Evolutionary conservation across 768 basidiomycete genomes (phyloP), one percentile per base, ranked within the genome.

Genomic region (Auricularia sp.): DNA sequence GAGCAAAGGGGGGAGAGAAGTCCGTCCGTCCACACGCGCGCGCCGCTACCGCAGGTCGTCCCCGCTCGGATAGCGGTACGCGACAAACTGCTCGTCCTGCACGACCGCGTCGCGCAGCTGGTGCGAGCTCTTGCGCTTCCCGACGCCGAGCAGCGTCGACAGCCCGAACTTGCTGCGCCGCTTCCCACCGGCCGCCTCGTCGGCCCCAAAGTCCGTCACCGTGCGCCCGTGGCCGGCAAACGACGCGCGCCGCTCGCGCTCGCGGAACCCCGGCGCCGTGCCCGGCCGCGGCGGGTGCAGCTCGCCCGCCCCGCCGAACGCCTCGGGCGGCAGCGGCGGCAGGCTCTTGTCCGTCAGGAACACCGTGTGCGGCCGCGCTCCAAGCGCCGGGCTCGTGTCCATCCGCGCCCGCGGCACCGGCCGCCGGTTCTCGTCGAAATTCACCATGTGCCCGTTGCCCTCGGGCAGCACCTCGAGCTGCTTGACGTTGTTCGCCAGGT

Each of bases 1-100:
- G 34, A 35, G 56, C 33, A 34, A 23, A 34, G 56, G 56, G 34
- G 6, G 33, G 56, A 5, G 23, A 34, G 18, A 29, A 56, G 16
- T 11, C 21, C 12, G 54, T 18, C 11, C 29, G 29, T 21, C 8
- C 23, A 10, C 23, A 10, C 23, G 56, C 11, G 21, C 11, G 23
- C 21, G 8, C 23, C 56, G 56, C 4, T 29, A 59, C 14, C 16
- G 56, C 11, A 35, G 29, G 68, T 89, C 86, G 68, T 88, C 86
- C 67, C 80, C 83, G 14, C 90, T 91, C 6, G 91, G 91, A 73
- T 93, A 93, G 47, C 91, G 84, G 72, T 93, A 92, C 3, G 91
- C 89, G 66, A 93, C 85, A 71, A 93, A 93, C 18, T 92, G 88
- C 3, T 83, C 74, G 72, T 91, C 90, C 74, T 90, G 91, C n/a